A percentile compares a stretch with the other conserved stretches of the same genome.
Evolutionary conservation across 768 basidiomycete genomes (phyloP).

Genomic region (Rhodotorula kratochvilovae): DNA sequence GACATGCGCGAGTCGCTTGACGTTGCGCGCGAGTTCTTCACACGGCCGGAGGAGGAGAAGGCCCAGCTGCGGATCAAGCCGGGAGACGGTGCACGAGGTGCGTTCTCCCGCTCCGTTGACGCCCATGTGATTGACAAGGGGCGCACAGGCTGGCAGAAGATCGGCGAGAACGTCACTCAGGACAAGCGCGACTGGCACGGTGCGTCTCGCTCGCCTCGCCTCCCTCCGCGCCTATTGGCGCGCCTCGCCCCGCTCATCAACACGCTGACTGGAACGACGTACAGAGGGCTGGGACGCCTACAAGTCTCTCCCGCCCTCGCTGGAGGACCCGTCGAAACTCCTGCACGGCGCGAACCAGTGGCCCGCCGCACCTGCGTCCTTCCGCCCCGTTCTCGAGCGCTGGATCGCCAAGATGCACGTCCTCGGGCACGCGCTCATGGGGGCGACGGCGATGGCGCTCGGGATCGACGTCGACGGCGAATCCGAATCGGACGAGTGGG

Average conservation of each 20-base stretch:
- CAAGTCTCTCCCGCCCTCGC: slow-evolving; percentile 53
- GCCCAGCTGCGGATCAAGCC: slow-evolving; percentile 64
- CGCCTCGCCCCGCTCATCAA: background rate
- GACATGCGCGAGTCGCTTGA: slow-evolving; percentile 64
- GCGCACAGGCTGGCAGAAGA: slow-evolving; percentile 64
- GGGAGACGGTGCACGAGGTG: slow-evolving; percentile 74
- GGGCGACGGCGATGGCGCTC: slow-evolving; percentile 82
- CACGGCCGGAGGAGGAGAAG: slow-evolving; percentile 68
- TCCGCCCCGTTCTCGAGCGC: slow-evolving; percentile 61
- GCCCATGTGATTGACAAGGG: background rate
- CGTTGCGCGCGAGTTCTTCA: slow-evolving; percentile 70
- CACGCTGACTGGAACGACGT: too few relatives aligned
- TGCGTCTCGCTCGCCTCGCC: too few relatives aligned
- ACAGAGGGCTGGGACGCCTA: background rate
- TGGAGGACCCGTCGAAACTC: background rate
- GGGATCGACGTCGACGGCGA: slow-evolving; percentile 65
- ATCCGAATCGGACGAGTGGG: slow-evolving; percentile 43
- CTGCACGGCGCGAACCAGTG: slow-evolving; percentile 86
- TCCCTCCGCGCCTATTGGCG: background rate
- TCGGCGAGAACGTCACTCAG: slow-evolving; percentile 81
- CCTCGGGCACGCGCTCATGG: slow-evolving; percentile 75
- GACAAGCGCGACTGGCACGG: slow-evolving; percentile 61
- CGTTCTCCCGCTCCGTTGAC: background rate
- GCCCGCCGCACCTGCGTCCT: slow-evolving; percentile 59
- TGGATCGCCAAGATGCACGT: slow-evolving; percentile 75